Percentiles rank a stretch among this genome's conserved stretches.
phyloP scores from a whole-genome alignment of 208 protist species.

The Leishmania martiniquensis region DNA sequence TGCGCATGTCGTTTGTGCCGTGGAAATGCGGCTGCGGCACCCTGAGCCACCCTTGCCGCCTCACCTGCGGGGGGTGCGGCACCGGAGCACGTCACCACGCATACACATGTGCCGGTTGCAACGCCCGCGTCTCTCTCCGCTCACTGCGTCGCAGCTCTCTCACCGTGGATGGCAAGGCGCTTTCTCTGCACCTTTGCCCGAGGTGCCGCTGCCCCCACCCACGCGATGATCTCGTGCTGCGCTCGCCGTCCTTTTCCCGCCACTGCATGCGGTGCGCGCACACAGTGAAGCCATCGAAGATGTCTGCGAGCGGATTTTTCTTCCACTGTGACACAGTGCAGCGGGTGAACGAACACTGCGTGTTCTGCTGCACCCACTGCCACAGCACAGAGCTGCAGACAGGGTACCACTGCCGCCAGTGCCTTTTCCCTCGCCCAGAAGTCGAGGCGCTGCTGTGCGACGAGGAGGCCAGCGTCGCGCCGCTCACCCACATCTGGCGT shows the following conservation, averaged over 20 bases:
- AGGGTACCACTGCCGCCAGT: slow-evolving; percentile 68
- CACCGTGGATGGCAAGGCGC: slow-evolving; percentile 4
- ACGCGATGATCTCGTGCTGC: slow-evolving; percentile 59
- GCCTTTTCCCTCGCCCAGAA: slow-evolving; percentile 50
- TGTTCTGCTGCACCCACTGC: slow-evolving; percentile 64
- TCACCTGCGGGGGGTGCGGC: slow-evolving; percentile 46
- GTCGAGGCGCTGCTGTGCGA: slow-evolving; percentile 20
- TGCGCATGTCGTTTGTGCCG: slow-evolving; percentile 51
- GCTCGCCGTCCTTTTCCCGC: slow-evolving; percentile 46
- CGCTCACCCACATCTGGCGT: slow-evolving; percentile 58
- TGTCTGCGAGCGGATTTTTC: slow-evolving; percentile 24
- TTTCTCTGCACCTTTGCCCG: slow-evolving; percentile 56
- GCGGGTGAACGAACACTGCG: slow-evolving; percentile 59
- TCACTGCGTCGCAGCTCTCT: slow-evolving; percentile 10
- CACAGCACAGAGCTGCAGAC: slow-evolving; percentile 33
- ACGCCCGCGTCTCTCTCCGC: slow-evolving; percentile 9
- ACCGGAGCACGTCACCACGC: slow-evolving; percentile 15
- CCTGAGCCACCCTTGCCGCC: slow-evolving; percentile 58
- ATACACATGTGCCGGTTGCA: slow-evolving; percentile 64
- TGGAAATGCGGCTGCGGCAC: slow-evolving; percentile 77
- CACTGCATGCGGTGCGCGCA: slow-evolving; percentile 73
- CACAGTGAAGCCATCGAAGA: slow-evolving; percentile 21
- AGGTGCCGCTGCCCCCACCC: slow-evolving; percentile 62
- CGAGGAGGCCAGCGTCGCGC: slow-evolving; percentile 2
- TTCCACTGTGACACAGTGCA: slow-evolving; percentile 54